Evolutionary conservation across 805 yeast species (phyloP).

Genomic region (Metschnikowia picachoensis): DNA sequence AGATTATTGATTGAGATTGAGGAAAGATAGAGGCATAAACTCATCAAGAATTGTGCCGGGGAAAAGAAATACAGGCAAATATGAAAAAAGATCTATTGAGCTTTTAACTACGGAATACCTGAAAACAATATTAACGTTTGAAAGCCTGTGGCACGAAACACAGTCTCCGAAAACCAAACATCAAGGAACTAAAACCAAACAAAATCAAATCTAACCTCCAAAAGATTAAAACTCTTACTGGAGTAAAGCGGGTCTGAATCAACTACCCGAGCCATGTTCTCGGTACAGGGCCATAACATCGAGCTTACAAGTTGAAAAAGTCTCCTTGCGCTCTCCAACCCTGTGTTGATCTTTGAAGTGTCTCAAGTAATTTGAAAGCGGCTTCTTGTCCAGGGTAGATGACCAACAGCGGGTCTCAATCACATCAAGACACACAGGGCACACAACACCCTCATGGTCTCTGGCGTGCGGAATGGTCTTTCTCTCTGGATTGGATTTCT

Average conservation of each 20-base stretch:
- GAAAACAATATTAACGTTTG: no score
- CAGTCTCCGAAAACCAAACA: no score
- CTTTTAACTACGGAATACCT: no score
- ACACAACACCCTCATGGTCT: constrained; percentile 24
- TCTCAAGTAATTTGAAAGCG: constrained; percentile 17
- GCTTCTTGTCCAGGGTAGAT: constrained; percentile 15
- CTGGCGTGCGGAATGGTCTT: constrained; percentile 22
- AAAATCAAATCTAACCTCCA: no score
- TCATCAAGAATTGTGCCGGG: no score
- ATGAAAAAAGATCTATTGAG: no score
- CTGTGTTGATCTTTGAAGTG: constrained; percentile 17
- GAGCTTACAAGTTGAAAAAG: neutral
- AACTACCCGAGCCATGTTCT: no score
- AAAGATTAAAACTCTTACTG: no score
- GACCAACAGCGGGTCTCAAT: constrained; percentile 21
- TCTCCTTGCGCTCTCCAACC: neutral
- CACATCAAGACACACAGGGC: constrained; percentile 27
- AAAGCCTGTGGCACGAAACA: no score
- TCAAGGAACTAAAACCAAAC: no score
- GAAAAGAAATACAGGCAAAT: no score
- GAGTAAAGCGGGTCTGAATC: no score
- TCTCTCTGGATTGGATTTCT: constrained; percentile 17
- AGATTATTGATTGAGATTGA: constrained; percentile 90
- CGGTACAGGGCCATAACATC: neutral
- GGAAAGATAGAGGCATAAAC: constrained; percentile 78